Percentiles rank a stretch among this genome's conserved stretches.
Evolutionary conservation across 805 yeast species (phyloP).

Genomic region (Starmerella geochares): DNA sequence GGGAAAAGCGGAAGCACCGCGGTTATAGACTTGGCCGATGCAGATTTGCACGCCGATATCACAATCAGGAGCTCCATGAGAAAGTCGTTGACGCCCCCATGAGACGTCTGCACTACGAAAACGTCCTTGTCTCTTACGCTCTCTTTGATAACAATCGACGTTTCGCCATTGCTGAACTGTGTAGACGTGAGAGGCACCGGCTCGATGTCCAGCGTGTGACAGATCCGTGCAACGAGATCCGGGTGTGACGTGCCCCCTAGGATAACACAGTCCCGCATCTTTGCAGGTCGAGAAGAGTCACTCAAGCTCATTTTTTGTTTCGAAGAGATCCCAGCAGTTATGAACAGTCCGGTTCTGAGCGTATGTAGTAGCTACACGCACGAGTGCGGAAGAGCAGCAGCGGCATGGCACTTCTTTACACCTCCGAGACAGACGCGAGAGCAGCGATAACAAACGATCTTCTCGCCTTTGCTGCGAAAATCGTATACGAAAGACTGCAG

Average conservation of each 20-base stretch:
- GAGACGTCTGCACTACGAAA: constrained; percentile 75
- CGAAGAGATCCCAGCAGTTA: neutral
- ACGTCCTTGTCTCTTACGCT: constrained; percentile 96
- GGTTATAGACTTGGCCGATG: constrained; percentile 79
- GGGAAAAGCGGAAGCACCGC: constrained; percentile 92
- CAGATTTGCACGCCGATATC: constrained; percentile 86
- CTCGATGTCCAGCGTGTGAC: constrained; percentile 64
- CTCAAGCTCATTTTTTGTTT: neutral
- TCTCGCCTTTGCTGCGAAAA: too few species aligned
- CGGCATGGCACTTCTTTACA: too few species aligned
- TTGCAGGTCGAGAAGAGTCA: neutral
- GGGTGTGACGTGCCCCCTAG: constrained; percentile 91
- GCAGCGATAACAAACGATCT: too few species aligned
- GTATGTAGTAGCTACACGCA: constrained; percentile 3
- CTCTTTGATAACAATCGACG: constrained; percentile 72
- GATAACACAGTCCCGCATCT: constrained; percentile 74
- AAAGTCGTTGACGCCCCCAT: constrained; percentile 80
- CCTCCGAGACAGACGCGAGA: too few species aligned
- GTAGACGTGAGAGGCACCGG: constrained; percentile 49
- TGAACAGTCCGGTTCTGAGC: neutral
- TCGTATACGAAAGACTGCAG: too few species aligned
- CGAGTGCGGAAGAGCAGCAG: too few species aligned
- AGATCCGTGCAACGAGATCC: constrained; percentile 59
- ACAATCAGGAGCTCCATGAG: constrained; percentile 73
- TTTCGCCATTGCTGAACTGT: constrained; percentile 72